Conservation (phyloP, 257 asterid species). For the Mitragyna speciosa region DNA sequence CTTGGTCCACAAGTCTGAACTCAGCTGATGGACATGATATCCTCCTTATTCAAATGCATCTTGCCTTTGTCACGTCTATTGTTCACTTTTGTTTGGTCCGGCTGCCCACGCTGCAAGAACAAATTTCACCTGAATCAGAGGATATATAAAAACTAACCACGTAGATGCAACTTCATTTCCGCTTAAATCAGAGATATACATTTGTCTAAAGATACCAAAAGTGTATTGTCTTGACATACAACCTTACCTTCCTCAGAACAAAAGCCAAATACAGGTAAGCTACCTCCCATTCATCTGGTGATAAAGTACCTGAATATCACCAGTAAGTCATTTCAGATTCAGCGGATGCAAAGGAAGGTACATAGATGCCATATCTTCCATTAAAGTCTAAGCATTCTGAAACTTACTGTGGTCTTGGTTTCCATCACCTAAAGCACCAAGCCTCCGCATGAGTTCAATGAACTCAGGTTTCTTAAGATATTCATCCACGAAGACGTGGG, state of each 20-base stretch:
- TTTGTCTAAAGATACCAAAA: neutral
- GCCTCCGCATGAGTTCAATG: constrained; percentile 88
- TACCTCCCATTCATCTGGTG: constrained; percentile 96
- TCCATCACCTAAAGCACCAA: constrained; percentile 93
- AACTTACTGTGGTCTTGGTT: constrained; percentile 75
- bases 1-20: neutral
- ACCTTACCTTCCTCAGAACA: constrained; percentile 71
- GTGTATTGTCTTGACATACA: neutral
- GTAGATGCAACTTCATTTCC: neutral
- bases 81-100: constrained; percentile 40
- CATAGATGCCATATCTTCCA: neutral
- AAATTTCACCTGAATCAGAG: neutral
- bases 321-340: neutral
- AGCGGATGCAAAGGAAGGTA: neutral
- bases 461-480: constrained; percentile 82
- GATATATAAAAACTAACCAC: neutral
- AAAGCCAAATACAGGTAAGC: constrained; percentile 84
- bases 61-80: constrained; percentile 65
- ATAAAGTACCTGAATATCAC: constrained; percentile 60
- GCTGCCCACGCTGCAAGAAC: constrained; percentile 63
- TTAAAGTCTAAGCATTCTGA: neutral
- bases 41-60: constrained; percentile 65
- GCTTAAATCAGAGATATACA: neutral
- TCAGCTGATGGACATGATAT: constrained; percentile 48
- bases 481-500: constrained; percentile 83